Evolutionary conservation across 805 yeast species (phyloP).

Genomic region (Lachancea thermotolerans): DNA sequence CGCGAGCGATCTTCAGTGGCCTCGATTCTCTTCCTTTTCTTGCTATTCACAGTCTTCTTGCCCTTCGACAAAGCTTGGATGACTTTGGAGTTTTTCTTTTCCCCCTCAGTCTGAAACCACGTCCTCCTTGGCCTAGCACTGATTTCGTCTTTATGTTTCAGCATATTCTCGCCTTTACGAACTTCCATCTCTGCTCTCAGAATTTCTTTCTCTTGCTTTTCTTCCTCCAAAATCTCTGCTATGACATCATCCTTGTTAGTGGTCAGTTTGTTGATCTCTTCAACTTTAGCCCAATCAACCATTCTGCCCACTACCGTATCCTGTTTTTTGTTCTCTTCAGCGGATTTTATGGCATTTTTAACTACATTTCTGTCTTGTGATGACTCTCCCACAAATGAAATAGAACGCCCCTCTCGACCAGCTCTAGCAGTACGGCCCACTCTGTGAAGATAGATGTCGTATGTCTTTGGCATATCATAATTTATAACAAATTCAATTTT

Average conservation of each 20-base stretch:
- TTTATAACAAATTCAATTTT: slow-evolving; percentile 92
- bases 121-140: slow-evolving; percentile 89
- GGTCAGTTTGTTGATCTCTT: slow-evolving; percentile 54
- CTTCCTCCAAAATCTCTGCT: slow-evolving; percentile 78
- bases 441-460: slow-evolving; percentile 90
- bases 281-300: slow-evolving; percentile 86
- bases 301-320: slow-evolving; percentile 70
- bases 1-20: slow-evolving; percentile 51
- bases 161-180: slow-evolving; percentile 74
- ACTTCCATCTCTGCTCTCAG: slow-evolving; percentile 87
- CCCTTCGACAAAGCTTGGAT: slow-evolving; percentile 39
- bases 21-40: slow-evolving; percentile 66
- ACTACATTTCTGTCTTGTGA: slow-evolving; percentile 84
- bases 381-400: slow-evolving; percentile 89
- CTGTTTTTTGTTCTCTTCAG: slow-evolving; percentile 37
- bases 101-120: slow-evolving; percentile 72
- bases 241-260: slow-evolving; percentile 53
- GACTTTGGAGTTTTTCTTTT: slow-evolving; percentile 35
- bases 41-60: slow-evolving; percentile 49
- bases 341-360: slow-evolving; percentile 77
- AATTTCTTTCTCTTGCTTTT: slow-evolving; percentile 80
- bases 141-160: slow-evolving; percentile 77
- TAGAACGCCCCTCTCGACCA: slow-evolving; percentile 90
- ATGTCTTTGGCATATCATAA: slow-evolving; percentile 90
- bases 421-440: slow-evolving; percentile 99